Conservation (phyloP, 2,329 filamentous ascomycete species). For the Ophiostoma piceae region DNA sequence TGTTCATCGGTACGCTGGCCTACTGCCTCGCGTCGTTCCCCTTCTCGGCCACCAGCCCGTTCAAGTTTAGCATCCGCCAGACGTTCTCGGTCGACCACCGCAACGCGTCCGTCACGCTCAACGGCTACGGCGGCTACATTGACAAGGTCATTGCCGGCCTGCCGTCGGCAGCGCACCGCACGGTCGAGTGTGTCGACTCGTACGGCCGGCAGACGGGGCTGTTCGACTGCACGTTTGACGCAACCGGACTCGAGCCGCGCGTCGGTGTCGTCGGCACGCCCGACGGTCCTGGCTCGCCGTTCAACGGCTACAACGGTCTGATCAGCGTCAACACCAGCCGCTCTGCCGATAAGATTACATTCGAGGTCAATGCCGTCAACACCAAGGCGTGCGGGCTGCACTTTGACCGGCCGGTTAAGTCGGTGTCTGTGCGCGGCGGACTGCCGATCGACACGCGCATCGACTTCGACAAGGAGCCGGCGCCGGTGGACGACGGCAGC, state of each 20-base stretch:
- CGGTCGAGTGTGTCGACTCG: slow-evolving; percentile 46
- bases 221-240: slow-evolving; percentile 65
- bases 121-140: slow-evolving; percentile 63
- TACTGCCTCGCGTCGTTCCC: slow-evolving; percentile 88
- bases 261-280: slow-evolving; percentile 50
- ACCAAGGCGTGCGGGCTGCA: slow-evolving; percentile 72
- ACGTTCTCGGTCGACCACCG: slow-evolving; percentile 69
- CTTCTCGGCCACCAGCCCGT: slow-evolving; percentile 70
- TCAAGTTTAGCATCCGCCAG: slow-evolving; percentile 87
- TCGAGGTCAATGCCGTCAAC: slow-evolving; percentile 66
- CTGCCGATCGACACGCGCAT: slow-evolving; percentile 61
- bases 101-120: slow-evolving; percentile 63
- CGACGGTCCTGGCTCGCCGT: slow-evolving; percentile 56
- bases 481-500: slow-evolving; percentile 51
- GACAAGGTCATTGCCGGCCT: slow-evolving; percentile 61
- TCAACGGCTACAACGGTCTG: slow-evolving; percentile 53
- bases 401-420: slow-evolving; percentile 62
- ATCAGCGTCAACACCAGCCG: slow-evolving; percentile 58
- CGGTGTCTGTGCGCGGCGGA: slow-evolving; percentile 55
- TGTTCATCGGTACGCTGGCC: slow-evolving; percentile 69
- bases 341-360: slow-evolving; percentile 37
- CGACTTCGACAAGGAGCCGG: slow-evolving; percentile 47
- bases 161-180: slow-evolving; percentile 63
- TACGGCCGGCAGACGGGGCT: slow-evolving; percentile 47
- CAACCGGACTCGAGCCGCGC: slow-evolving; percentile 33